These are phyloP conservation scores for Colletotrichum euphorbiae DNA, from an alignment of 2,329 filamentous ascomycete species.

Conservation along the genomic window DNA sequence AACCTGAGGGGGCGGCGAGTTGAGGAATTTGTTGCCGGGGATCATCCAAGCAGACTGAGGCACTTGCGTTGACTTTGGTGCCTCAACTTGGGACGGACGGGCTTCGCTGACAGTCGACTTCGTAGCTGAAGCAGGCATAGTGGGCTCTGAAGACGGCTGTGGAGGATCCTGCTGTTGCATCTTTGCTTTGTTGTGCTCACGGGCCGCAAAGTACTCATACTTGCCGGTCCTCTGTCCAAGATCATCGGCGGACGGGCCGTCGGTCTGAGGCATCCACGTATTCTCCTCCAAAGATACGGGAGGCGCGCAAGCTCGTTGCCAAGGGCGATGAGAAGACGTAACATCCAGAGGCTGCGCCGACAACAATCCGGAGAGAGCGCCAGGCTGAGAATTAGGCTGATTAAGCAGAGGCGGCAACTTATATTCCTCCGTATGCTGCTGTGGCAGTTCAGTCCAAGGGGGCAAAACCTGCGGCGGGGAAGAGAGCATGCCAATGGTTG, in stretches of 20 bases:
- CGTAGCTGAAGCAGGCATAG: background rate
- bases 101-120: background rate
- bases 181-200: constrained; percentile 50
- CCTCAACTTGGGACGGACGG: background rate
- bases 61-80: constrained; percentile 22
- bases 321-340: background rate
- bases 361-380: background rate
- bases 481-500: background rate
- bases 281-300: background rate
- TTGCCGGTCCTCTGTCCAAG: constrained; percentile 53
- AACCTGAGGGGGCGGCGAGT: constrained; percentile 1
- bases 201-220: constrained; percentile 53
- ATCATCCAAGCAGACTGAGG: constrained; percentile 28
- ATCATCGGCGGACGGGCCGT: constrained; percentile 42
- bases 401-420: constrained; percentile 7
- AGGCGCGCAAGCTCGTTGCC: background rate
- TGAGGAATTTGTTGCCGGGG: constrained; percentile 35
- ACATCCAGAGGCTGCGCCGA: background rate
- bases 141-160: background rate
- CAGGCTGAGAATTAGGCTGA: background rate
- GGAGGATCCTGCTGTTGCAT: background rate
- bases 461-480: background rate
- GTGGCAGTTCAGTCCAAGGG: background rate
- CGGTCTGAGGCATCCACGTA: constrained; percentile 2
- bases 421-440: background rate